These are phyloP conservation scores for Emergomyces pasteurianus DNA, from an alignment of 2,329 filamentous ascomycete species.

Conservation along the genomic window DNA sequence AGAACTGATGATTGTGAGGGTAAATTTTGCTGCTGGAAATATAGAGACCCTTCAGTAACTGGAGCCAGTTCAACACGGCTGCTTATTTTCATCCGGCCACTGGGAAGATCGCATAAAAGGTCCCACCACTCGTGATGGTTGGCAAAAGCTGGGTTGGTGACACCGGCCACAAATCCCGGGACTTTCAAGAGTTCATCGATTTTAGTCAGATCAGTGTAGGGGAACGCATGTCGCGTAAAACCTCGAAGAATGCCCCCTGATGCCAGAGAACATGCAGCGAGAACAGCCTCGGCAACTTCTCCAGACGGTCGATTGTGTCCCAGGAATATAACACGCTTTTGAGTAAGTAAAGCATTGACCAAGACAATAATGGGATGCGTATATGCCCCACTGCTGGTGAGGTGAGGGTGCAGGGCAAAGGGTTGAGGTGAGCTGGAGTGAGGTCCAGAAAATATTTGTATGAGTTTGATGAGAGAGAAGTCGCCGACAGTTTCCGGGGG, in stretches of 20 bases:
- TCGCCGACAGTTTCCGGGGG: slow-evolving; percentile 95
- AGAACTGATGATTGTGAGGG: slow-evolving; percentile 13
- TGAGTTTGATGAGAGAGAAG: slow-evolving; percentile 93
- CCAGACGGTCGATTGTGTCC: slow-evolving; percentile 91
- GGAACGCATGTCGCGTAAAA: slow-evolving; percentile 92
- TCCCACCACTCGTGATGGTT: slow-evolving; percentile 98
- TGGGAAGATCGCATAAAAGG: slow-evolving; percentile 81
- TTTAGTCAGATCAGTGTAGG: slow-evolving; percentile 95
- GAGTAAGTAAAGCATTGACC: slow-evolving; percentile 85
- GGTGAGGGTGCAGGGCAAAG: slow-evolving; percentile 76
- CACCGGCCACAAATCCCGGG: slow-evolving; percentile 92
- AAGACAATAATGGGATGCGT: slow-evolving; percentile 94
- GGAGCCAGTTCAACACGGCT: slow-evolving; percentile 70
- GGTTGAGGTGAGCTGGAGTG: slow-evolving; percentile 75
- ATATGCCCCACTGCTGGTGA: slow-evolving; percentile 78
- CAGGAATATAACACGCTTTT: slow-evolving; percentile 92
- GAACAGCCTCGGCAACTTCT: slow-evolving; percentile 92
- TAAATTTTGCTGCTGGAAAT: slow-evolving; percentile 64
- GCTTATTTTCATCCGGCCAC: slow-evolving; percentile 88
- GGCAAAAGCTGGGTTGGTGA: slow-evolving; percentile 93
- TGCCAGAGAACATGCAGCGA: slow-evolving; percentile 88
- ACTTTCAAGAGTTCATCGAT: slow-evolving; percentile 94
- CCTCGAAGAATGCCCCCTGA: slow-evolving; percentile 86
- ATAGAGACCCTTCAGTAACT: slow-evolving; percentile 70
- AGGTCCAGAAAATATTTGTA: slow-evolving; percentile 79